phyloP scores from a whole-genome alignment of 805 yeast species.

The Sugiyamaella marilandica region DNA sequence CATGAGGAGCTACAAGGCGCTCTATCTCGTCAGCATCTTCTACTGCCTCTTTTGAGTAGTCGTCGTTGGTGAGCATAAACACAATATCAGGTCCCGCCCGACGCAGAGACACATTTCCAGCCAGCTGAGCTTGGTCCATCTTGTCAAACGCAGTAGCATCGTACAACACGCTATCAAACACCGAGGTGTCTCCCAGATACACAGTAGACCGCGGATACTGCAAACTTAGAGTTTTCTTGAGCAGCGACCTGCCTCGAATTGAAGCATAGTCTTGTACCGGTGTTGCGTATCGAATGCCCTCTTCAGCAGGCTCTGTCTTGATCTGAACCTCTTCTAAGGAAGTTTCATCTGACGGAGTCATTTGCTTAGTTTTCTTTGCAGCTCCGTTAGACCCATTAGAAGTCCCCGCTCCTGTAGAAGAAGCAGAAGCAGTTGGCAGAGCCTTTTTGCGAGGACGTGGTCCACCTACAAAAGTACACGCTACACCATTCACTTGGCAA shows the following conservation, averaged over 20 bases:
- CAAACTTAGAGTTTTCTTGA: conserved; percentile 64
- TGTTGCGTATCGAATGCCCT: conserved; percentile 29
- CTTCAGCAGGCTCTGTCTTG: neutral
- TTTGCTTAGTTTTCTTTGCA: conserved; percentile 9
- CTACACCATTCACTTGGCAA: conserved; percentile 67
- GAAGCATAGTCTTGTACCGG: conserved; percentile 66
- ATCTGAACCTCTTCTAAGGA: neutral
- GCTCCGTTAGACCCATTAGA: neutral
- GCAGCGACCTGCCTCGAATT: conserved; percentile 57
- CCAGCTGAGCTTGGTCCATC: conserved; percentile 75
- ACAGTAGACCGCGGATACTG: conserved; percentile 90
- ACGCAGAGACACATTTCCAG: conserved; percentile 61
- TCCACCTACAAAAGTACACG: conserved; percentile 67
- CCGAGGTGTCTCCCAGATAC: conserved; percentile 82
- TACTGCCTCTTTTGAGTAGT: conserved; percentile 66
- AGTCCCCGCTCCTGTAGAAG: neutral
- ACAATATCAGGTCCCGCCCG: conserved; percentile 73
- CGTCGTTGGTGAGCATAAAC: conserved; percentile 75
- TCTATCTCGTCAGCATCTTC: conserved; percentile 81
- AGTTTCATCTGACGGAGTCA: conserved; percentile 15
- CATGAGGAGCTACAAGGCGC: conserved; percentile 85
- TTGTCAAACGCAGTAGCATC: conserved; percentile 61
- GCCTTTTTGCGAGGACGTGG: neutral
- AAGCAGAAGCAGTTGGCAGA: neutral
- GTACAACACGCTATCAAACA: conserved; percentile 68